Evolutionary conservation across 768 basidiomycete genomes (phyloP), one percentile per base, ranked within the genome.

Genomic region (Naganishia randhawae): DNA sequence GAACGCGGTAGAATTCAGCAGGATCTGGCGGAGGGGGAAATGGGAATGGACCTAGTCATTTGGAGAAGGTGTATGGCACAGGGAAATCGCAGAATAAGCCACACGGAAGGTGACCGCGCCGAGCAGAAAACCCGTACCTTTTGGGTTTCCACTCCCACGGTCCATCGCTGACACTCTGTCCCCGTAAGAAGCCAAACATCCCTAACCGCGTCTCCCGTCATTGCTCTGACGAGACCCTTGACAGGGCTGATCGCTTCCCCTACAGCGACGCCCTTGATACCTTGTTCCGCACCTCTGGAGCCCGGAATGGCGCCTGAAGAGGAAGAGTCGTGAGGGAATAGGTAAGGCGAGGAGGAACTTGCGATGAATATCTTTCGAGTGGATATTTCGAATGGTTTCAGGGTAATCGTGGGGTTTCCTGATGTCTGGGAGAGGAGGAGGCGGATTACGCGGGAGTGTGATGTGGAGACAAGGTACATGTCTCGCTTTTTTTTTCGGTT

Each of bases 301-400:
- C n/a, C n/a, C n/a, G n/a, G n/a, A n/a, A n/a, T n/a, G n/a, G n/a
- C n/a, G n/a, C 35, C 37, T 22, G 35, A 35, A 29, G 39, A 6
- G 16, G 35, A 16, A 13, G 57, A 25, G 39, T 35, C 37, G 7
- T 22, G 16, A 14, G 57, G 57, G 37, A 61, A 61, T 19, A 61
- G 57, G 22, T 39, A 61, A 5, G 57, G 57, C n/a, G 57, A n/a
- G 11, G 37, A 25, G 31, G 57, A 39, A 25, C 19, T 41, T 5
- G 57, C 57, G 57, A 61, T 61, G 57, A 61, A 61, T n/a, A 61
- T 37, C n/a, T 61, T 61, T 16, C 57, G 57, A 11, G 57, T 61
- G 39, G 57, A 39, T 11, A 61, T 61, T 41, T 39, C 27, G 37
- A 61, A 41, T 29, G 57, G 57, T 39, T 41, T 39, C 19, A 61